Evolutionary conservation across 139 green algal species (phyloP), one percentile per base, ranked within the genome.

Genomic region (Coelastrella sp.): DNA sequence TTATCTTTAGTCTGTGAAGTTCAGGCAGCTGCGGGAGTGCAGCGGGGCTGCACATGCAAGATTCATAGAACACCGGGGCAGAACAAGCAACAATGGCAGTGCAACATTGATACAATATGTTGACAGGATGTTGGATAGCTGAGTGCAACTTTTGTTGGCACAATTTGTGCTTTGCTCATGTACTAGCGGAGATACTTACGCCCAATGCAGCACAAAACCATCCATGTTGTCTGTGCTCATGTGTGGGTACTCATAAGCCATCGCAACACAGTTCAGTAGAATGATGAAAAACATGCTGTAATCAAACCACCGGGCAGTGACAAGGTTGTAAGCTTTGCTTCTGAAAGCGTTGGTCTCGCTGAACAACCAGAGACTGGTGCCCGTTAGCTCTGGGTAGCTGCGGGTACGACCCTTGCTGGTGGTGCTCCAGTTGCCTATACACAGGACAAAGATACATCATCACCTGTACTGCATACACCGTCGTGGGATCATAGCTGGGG

Each of bases 201-300:
- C 51, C 67, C 69, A 90, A 21, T 85, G 62, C 45, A 95, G 45
- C 21, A 92, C 79, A 23, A 69, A 43, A 9, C 41, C 21, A 27
- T 87, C 80, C 63, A 88, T 40, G 8, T 67, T 57, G 21, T 80
- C 86, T 0, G 34, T 57, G 41, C 81, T 74, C 27, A 95, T 84
- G 41, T 50, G 80, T 0, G 94, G 91, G 53, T 87, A 86, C 86
- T 97, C 94, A 43, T 92, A 85, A 11, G 92, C 89, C 92, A 96
- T 93, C 5, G 72, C 64, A 34, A 90, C 84, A 85, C 94, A 97
- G 86, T 90, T 94, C 40, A 95, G 73, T n/a, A 93, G 23, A 71
- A 97, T 94, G 73, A 94, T 62, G 41, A 90, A 68, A 21, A 95
- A 90, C 90, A 96, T 94, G 59, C 87, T n/a, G 63, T 94, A 94